Conservation (phyloP, 345 rosid genomes). For the Linum usitatissimum region DNA sequence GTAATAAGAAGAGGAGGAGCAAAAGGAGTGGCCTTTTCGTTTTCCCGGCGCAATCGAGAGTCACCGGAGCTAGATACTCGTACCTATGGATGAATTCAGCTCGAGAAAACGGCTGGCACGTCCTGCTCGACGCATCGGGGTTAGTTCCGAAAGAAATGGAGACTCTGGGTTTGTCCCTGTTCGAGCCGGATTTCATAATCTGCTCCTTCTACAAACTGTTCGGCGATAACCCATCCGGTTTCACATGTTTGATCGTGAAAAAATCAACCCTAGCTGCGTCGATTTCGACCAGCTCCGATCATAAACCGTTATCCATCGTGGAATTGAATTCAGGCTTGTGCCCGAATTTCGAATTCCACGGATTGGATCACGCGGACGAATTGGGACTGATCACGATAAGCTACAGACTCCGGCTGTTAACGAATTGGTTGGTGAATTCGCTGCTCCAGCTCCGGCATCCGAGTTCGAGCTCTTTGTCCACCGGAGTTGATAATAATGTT, state of each 20-base stretch:
- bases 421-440: constrained; percentile 68
- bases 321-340: constrained; percentile 30
- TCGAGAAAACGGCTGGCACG: constrained; percentile 69
- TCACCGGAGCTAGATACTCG: constrained; percentile 62
- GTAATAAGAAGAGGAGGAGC: constrained; percentile 27
- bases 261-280: constrained; percentile 35
- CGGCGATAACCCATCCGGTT: constrained; percentile 63
- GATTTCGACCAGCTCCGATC: constrained; percentile 26
- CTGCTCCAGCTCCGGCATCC: constrained; percentile 59
- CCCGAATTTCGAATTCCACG: constrained; percentile 31
- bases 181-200: constrained; percentile 66
- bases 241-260: constrained; percentile 67
- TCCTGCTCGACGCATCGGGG: constrained; percentile 67
- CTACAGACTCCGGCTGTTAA: constrained; percentile 44
- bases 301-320: constrained; percentile 18
- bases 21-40: constrained; percentile 56
- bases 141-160: constrained; percentile 80
- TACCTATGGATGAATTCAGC: constrained; percentile 79
- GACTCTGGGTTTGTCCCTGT: constrained; percentile 68
- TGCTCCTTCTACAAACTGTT: constrained; percentile 68
- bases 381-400: constrained; percentile 52
- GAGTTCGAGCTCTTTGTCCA: constrained; percentile 25
- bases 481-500: constrained; percentile 16
- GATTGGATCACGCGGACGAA: constrained; percentile 67
- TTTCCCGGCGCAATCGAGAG: constrained; percentile 69